These are phyloP conservation scores for Fusarium sp. DNA, from an alignment of 2,329 filamentous ascomycete genomes.

Conservation along the genomic window DNA sequence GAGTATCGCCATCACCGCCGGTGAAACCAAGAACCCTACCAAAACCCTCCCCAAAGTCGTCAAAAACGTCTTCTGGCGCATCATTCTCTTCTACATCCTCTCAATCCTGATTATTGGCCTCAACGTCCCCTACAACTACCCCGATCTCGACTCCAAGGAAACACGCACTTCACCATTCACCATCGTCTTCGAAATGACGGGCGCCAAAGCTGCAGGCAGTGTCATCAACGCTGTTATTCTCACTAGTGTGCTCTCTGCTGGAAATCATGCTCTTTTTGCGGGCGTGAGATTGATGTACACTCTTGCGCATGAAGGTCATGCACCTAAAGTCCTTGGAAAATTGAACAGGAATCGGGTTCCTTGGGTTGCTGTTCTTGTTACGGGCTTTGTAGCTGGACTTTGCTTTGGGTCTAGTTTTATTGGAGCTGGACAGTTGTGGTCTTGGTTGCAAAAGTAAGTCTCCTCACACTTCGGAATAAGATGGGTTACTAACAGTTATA, in stretches of 20 bases:
- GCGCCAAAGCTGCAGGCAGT: slow-evolving; percentile 61
- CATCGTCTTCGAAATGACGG: slow-evolving; percentile 69
- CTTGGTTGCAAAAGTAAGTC: slow-evolving; percentile 72
- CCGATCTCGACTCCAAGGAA: slow-evolving; percentile 48
- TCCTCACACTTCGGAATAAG: fast-evolving
- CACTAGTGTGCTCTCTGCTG: slow-evolving; percentile 52
- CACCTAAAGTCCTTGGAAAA: slow-evolving; percentile 63
- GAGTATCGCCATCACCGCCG: slow-evolving; percentile 73
- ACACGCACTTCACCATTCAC: slow-evolving; percentile 58
- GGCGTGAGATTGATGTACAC: slow-evolving; percentile 52
- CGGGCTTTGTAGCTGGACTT: slow-evolving; percentile 66
- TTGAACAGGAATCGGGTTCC: slow-evolving; percentile 52
- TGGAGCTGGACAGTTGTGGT: slow-evolving; percentile 72
- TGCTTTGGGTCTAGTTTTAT: slow-evolving; percentile 75
- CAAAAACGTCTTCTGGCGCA: slow-evolving; percentile 74
- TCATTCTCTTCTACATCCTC: slow-evolving; percentile 62
- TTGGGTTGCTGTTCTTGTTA: slow-evolving; percentile 59
- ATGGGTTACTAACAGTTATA: slow-evolving; percentile 40
- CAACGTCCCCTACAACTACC: slow-evolving; percentile 66
- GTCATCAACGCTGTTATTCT: slow-evolving; percentile 70
- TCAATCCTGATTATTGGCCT: slow-evolving; percentile 62
- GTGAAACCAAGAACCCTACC: slow-evolving; percentile 72
- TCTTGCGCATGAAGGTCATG: slow-evolving; percentile 58
- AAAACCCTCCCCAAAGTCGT: slow-evolving; percentile 71
- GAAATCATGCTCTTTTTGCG: slow-evolving; percentile 53